phyloP scores from a whole-genome alignment of 495 filamentous ascomycete species.

The Trichoderma erinaceum region DNA sequence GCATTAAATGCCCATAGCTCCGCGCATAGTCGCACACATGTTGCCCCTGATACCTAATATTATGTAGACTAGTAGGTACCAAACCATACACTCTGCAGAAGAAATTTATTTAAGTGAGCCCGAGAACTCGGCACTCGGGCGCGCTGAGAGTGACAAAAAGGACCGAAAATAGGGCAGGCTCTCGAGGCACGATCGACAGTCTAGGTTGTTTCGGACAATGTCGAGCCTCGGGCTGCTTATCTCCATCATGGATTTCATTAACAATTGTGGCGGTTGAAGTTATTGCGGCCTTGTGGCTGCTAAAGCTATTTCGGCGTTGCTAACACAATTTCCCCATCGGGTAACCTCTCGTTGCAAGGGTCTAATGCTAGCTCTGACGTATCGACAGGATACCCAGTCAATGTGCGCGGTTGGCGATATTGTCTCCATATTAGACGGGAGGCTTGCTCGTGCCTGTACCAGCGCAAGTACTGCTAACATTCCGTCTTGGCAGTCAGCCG shows the following conservation, averaged over 20 bases:
- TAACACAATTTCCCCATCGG: neutral
- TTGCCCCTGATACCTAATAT: too few relatives aligned
- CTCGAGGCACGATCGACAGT: neutral
- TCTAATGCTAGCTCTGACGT: slow-evolving; percentile 2
- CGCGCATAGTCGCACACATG: too few relatives aligned
- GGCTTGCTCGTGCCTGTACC: neutral
- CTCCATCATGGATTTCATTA: neutral
- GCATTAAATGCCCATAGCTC: too few relatives aligned
- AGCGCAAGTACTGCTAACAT: neutral
- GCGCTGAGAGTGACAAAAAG: neutral
- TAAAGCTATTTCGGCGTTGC: neutral
- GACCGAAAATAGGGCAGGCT: neutral
- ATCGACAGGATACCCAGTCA: slow-evolving; percentile 8
- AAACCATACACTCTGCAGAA: neutral
- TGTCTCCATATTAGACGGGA: slow-evolving; percentile 4
- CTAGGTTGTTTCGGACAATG: neutral
- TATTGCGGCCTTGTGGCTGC: neutral
- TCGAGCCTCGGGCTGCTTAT: neutral
- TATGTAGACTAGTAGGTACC: too few relatives aligned
- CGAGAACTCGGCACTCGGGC: neutral
- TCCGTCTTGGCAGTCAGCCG: neutral
- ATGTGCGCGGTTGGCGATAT: neutral
- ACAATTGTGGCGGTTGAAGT: neutral
- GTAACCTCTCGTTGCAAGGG: neutral
- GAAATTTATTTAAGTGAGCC: neutral